Percentiles rank a stretch among this genome's conserved stretches.
These are phyloP conservation scores for Incumbomyces delicatus DNA, from an alignment of 2,329 filamentous ascomycete genomes.

Conservation along the genomic window DNA sequence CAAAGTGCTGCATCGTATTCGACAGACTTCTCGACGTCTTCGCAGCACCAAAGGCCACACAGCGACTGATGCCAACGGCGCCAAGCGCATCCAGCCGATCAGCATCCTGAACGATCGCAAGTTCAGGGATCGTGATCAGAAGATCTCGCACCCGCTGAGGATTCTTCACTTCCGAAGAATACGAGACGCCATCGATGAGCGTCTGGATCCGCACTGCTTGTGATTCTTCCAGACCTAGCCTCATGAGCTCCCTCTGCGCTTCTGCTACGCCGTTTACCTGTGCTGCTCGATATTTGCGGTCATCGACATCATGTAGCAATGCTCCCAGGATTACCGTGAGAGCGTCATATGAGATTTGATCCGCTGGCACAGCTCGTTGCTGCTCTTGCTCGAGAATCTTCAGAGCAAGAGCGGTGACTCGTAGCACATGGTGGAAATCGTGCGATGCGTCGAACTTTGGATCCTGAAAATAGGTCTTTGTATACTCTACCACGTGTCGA, in stretches of 20 bases:
- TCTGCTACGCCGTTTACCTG: slow-evolving; percentile 11
- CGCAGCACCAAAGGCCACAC: slow-evolving; percentile 66
- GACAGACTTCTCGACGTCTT: slow-evolving; percentile 43
- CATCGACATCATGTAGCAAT: slow-evolving; percentile 23
- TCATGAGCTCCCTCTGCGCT: slow-evolving; percentile 11
- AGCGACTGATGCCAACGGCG: slow-evolving; percentile 70
- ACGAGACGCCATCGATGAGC: slow-evolving; percentile 69
- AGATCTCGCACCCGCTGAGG: slow-evolving; percentile 50
- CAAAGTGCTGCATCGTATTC: slow-evolving; percentile 63
- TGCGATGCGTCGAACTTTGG: slow-evolving; percentile 61
- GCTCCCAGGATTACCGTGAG: slow-evolving; percentile 21
- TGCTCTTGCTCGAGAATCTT: slow-evolving; percentile 44
- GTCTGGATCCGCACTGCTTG: slow-evolving; percentile 54
- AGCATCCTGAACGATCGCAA: slow-evolving; percentile 82
- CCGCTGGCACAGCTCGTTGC: slow-evolving; percentile 7
- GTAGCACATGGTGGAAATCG: slow-evolving; percentile 74
- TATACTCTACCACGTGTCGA: slow-evolving; percentile 15
- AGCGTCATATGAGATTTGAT: slow-evolving; percentile 8
- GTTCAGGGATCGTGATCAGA: slow-evolving; percentile 58
- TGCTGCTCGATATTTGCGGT: slow-evolving; percentile 20
- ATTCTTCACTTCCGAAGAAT: slow-evolving; percentile 61
- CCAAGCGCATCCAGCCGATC: slow-evolving; percentile 88
- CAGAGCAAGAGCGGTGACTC: slow-evolving; percentile 65
- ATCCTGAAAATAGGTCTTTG: slow-evolving; percentile 18
- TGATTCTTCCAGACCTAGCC: slow-evolving; percentile 12